Percentiles rank a stretch among this genome's conserved stretches.
Evolutionary conservation across 2,329 filamentous ascomycete species (phyloP).

Genomic region (Plectosphaerella cucumerina): DNA sequence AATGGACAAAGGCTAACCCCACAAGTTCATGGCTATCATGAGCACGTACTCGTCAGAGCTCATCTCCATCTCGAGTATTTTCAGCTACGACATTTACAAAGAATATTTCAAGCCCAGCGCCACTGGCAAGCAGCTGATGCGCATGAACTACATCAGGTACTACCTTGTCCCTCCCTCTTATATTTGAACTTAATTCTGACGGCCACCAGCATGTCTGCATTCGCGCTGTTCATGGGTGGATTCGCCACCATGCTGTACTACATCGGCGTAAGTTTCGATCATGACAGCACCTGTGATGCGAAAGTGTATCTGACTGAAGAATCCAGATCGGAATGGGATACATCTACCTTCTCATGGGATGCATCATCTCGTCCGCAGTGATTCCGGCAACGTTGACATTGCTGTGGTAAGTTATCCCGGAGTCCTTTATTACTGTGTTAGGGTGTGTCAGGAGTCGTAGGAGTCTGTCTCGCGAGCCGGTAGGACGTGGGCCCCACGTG

Average conservation of each 20-base stretch:
- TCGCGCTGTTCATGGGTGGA: conserved; percentile 68
- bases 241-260: conserved; percentile 68
- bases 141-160: conserved; percentile 57
- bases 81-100: conserved; percentile 77
- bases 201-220: conserved; percentile 46
- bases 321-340: conserved; percentile 73
- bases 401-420: too few relatives aligned
- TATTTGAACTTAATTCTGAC: conserved; percentile 23
- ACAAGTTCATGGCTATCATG: conserved; percentile 78
- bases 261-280: conserved; percentile 34
- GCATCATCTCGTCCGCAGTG: conserved; percentile 74
- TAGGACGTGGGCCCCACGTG: too few relatives aligned
- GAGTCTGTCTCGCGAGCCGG: too few relatives aligned
- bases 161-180: neutral
- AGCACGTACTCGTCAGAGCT: conserved; percentile 78
- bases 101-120: conserved; percentile 73
- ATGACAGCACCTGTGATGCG: too few relatives aligned
- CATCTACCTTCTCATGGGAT: conserved; percentile 78
- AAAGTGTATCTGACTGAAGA: too few relatives aligned
- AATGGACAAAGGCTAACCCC: neutral
- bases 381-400: conserved; percentile 71
- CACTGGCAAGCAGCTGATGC: conserved; percentile 67
- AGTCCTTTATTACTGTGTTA: too few relatives aligned
- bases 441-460: too few relatives aligned
- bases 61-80: conserved; percentile 81